A percentile compares a stretch with the other conserved stretches of the same genome.
Conservation (phyloP, 768 basidiomycete species). For the Cubamyces lactineus region DNA sequence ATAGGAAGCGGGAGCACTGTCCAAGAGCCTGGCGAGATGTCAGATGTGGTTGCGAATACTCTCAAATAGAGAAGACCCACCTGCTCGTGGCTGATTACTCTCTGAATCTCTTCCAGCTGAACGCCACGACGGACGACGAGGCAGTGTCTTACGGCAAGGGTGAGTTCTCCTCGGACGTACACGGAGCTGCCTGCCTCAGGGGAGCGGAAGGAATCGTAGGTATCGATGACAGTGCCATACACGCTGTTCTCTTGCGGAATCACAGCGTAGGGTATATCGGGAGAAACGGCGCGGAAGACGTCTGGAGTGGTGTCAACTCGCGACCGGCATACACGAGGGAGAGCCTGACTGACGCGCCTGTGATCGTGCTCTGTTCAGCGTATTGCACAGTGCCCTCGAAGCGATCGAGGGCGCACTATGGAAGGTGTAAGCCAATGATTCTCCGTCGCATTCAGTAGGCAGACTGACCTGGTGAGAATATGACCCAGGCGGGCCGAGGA, state of each 20-base stretch:
- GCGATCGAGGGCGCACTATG: slow-evolving; percentile 49
- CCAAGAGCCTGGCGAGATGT: slow-evolving; percentile 62
- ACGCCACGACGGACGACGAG: slow-evolving; percentile 66
- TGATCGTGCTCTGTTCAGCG: slow-evolving; percentile 43
- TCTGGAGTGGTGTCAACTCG: slow-evolving; percentile 44
- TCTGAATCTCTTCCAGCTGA: slow-evolving; percentile 54
- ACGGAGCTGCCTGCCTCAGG: slow-evolving; percentile 41
- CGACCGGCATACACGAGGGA: not conserved
- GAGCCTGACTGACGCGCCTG: slow-evolving; percentile 27
- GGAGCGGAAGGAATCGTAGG: slow-evolving; percentile 65
- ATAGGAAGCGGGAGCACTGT: slow-evolving; percentile 71
- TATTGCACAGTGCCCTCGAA: slow-evolving; percentile 53
- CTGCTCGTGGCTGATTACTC: slow-evolving; percentile 80
- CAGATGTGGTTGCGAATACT: not conserved
- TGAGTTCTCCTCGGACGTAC: slow-evolving; percentile 63
- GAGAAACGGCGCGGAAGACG: slow-evolving; percentile 57
- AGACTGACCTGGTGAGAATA: slow-evolving; percentile 64
- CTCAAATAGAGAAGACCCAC: slow-evolving; percentile 40
- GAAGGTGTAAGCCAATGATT: not conserved
- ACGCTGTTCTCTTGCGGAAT: slow-evolving; percentile 83
- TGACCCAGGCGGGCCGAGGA: slow-evolving; percentile 71
- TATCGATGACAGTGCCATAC: slow-evolving; percentile 74
- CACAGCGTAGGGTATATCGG: slow-evolving; percentile 54
- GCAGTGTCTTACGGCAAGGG: slow-evolving; percentile 67
- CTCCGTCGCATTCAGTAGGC: not conserved